Base-by-base conservation (phyloP, 768 basidiomycete genomes). In the Kwoniella mangroviensis region DNA sequence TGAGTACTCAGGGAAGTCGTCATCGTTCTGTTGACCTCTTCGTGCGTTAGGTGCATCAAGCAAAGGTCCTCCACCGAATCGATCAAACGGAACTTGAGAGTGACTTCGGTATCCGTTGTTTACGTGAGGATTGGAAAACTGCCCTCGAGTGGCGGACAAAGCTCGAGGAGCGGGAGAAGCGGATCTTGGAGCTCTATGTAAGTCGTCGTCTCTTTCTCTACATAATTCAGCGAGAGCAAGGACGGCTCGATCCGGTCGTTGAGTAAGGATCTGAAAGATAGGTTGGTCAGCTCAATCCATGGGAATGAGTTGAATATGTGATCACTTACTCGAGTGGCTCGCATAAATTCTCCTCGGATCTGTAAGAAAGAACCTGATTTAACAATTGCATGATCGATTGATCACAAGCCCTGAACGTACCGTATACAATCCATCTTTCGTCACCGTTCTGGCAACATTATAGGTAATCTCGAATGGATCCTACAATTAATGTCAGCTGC, bases 341-440 rank as follows among this genome's bases (percentile, higher is more conserved):
- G 90, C 93, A 96, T 96, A 82, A 99, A 96, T 85, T 98, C 96
- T 10, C 96, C 95, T 15, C 96, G 94, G 79, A 99, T 94, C 95
- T 98, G 56, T 17, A 12, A 13, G 43, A 40, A 63, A 42, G 51
- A 58, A 68, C 26, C 66, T 59, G 34, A 19, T 26, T 61, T 2
- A 41, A 24, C 19, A 34, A 6, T 7, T 34, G 34, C 53, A n/a
- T 5, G 15, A 41, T 1, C 12, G 19, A 3, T 26, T 58, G 43
- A 9, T 11, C 19, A 1, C 12, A 41, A 24, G 13, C 21, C n/a
- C 42, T 15, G 12, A 19, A 66, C 88, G 76, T 78, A 95, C 95
- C 52, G 92, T 93, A 79, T 97, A 98, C 65, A 99, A 86, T 2
- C 96, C 96, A 81, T 99, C 96, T 78, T 90, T 91, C 19, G 96